Evolutionary conservation across 2,329 filamentous ascomycete species (phyloP).

Genomic region (Stagonosporopsis cucurbitacearum): DNA sequence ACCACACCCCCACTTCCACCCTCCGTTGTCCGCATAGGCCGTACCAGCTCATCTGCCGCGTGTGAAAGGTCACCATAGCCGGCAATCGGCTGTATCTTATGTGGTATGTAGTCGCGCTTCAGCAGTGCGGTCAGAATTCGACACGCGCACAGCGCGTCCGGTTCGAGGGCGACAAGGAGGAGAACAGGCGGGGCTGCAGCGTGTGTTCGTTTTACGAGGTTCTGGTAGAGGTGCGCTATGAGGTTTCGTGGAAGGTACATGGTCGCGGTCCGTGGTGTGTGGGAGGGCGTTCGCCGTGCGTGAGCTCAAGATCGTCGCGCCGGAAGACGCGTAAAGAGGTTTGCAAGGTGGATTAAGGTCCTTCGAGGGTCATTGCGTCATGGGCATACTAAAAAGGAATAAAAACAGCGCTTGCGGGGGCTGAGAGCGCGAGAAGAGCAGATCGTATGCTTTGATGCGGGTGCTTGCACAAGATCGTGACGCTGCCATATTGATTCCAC

Average conservation of each 20-base stretch:
- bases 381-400: slow-evolving; percentile 20
- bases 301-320: slow-evolving; percentile 27
- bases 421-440: slow-evolving; percentile 25
- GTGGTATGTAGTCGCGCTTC: slow-evolving; percentile 95
- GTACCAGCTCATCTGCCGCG: slow-evolving; percentile 78
- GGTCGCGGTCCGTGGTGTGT: slow-evolving; percentile 18
- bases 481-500: slow-evolving; percentile 23
- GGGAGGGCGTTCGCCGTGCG: slow-evolving; percentile 23
- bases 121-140: slow-evolving; percentile 92
- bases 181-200: slow-evolving; percentile 90
- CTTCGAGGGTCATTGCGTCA: slow-evolving; percentile 28
- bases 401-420: slow-evolving; percentile 24
- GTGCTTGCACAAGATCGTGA: slow-evolving; percentile 30
- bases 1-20: slow-evolving; percentile 89
- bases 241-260: slow-evolving; percentile 96
- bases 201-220: slow-evolving; percentile 85
- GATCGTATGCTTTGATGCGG: slow-evolving; percentile 31
- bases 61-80: slow-evolving; percentile 89
- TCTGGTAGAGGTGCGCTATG: slow-evolving; percentile 88
- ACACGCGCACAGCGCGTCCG: slow-evolving; percentile 93
- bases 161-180: slow-evolving; percentile 90
- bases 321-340: slow-evolving; percentile 35
- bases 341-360: slow-evolving; percentile 21
- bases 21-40: slow-evolving; percentile 82
- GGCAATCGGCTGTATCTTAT: slow-evolving; percentile 94